Conservation (phyloP, 768 basidiomycete species). For the Trametes maxima region DNA sequence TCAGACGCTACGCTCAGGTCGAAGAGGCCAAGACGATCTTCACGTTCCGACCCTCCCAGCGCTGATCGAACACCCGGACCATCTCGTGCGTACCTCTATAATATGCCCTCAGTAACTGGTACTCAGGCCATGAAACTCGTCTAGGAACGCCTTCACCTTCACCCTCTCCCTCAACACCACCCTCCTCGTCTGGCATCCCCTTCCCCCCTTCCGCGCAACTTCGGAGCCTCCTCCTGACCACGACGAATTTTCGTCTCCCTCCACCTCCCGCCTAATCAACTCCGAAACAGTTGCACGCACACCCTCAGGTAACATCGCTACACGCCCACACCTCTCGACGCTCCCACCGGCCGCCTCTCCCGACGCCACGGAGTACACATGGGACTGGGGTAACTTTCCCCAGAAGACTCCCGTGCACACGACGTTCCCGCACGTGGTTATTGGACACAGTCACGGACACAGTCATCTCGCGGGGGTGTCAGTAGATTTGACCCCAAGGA, state of each 20-base stretch:
- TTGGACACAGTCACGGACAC: conserved; percentile 32
- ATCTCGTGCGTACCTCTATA: conserved; percentile 22
- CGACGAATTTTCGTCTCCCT: conserved; percentile 21
- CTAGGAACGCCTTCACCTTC: conserved; percentile 14
- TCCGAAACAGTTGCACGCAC: conserved; percentile 13
- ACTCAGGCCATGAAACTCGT: not conserved
- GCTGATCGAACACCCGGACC: conserved; percentile 30
- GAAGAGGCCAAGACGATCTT: conserved; percentile 7
- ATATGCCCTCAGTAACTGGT: not conserved
- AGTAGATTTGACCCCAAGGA: conserved; percentile 12
- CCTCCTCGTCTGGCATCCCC: conserved; percentile 36
- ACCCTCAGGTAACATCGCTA: conserved; percentile 22
- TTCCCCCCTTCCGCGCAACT: conserved; percentile 48
- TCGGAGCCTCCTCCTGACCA: conserved; percentile 65
- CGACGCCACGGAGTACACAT: conserved; percentile 71
- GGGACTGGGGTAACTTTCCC: conserved; percentile 95
- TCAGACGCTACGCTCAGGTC: conserved; percentile 34
- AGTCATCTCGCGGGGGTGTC: conserved; percentile 15
- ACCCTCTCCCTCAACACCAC: conserved; percentile 25
- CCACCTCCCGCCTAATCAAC: conserved; percentile 6
- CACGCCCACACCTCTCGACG: conserved; percentile 17
- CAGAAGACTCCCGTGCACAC: conserved; percentile 69
- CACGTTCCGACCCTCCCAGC: conserved; percentile 14
- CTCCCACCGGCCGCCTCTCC: conserved; percentile 12
- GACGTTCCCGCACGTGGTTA: conserved; percentile 43